A percentile compares a stretch with the other conserved stretches of the same genome.
Evolutionary conservation across 2,329 filamentous ascomycete species (phyloP).

Genomic region (Colletotrichum trifolii): DNA sequence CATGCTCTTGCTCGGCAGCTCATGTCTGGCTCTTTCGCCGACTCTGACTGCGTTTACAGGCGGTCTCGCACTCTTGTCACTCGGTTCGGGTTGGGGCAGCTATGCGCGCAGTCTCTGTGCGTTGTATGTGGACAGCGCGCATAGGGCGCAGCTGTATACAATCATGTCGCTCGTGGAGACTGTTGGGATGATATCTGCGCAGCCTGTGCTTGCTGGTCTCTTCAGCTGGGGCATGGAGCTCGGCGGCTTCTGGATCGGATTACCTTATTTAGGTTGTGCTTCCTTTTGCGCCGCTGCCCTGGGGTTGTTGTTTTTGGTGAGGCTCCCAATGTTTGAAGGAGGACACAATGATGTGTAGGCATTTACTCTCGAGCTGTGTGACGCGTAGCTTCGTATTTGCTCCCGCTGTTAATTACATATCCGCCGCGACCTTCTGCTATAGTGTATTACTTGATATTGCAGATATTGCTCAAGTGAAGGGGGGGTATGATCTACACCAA

Average conservation of each 20-base stretch:
- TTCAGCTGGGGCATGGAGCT: slow-evolving; percentile 45
- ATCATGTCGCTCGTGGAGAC: slow-evolving; percentile 41
- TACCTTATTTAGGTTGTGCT: slow-evolving; percentile 46
- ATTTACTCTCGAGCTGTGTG: slow-evolving; percentile 32
- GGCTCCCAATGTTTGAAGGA: slow-evolving; percentile 18
- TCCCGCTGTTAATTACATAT: no score
- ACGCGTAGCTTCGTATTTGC: no score
- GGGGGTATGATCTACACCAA: no score
- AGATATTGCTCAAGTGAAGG: no score
- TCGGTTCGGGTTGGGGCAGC: slow-evolving; percentile 42
- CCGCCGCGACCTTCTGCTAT: no score
- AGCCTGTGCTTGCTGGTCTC: slow-evolving; percentile 42
- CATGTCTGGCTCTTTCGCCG: slow-evolving; percentile 42
- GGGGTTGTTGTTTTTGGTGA: slow-evolving; percentile 22
- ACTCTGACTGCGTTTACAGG: slow-evolving; percentile 40
- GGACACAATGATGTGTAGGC: slow-evolving; percentile 44
- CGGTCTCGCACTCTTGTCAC: slow-evolving; percentile 44
- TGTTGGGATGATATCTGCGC: slow-evolving; percentile 41
- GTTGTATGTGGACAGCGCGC: slow-evolving; percentile 41
- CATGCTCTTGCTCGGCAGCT: slow-evolving; percentile 38
- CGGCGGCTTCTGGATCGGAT: slow-evolving; percentile 43
- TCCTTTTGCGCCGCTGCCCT: slow-evolving; percentile 16
- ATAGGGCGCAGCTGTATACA: slow-evolving; percentile 44
- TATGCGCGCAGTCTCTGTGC: slow-evolving; percentile 42
- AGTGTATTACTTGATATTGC: no score